Evolutionary conservation across 1,139 yeast species (phyloP).

Genomic region (Pichia sp.): DNA sequence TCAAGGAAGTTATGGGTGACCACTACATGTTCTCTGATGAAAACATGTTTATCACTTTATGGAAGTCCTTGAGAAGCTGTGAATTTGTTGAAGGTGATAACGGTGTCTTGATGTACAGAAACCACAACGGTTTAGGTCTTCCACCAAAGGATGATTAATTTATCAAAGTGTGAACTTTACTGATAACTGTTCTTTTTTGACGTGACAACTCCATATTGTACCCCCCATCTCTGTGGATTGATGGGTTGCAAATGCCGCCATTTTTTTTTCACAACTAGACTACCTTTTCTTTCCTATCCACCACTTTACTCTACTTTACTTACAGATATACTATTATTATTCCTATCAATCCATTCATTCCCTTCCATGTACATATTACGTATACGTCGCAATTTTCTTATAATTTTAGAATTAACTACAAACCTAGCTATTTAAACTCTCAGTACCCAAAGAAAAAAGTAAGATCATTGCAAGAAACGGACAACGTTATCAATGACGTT

Average conservation of each 20-base stretch:
- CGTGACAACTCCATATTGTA: not conserved
- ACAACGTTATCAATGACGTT: slow-evolving; percentile 50
- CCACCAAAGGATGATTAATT: slow-evolving; percentile 15
- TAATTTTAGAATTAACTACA: no score
- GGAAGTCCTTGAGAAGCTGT: slow-evolving; percentile 67
- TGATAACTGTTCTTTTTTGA: not conserved
- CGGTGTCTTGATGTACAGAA: slow-evolving; percentile 75
- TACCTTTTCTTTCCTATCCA: no score
- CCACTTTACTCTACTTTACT: no score
- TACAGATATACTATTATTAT: no score
- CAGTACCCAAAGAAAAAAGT: no score
- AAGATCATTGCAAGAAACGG: slow-evolving; percentile 27
- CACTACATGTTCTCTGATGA: slow-evolving; percentile 64
- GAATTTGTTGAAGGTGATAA: slow-evolving; percentile 79
- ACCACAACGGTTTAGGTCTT: slow-evolving; percentile 51
- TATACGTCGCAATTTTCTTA: no score
- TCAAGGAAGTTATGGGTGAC: slow-evolving; percentile 75
- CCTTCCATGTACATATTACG: no score
- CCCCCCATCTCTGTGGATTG: slow-evolving; percentile 10
- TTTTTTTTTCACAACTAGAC: no score
- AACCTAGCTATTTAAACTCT: no score
- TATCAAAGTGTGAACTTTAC: not conserved
- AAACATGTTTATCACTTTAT: slow-evolving; percentile 66
- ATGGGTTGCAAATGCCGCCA: no score
- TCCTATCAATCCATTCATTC: no score